Base-by-base conservation (phyloP, 2,329 filamentous ascomycete genomes). In the Zasmidium citrigriseum region DNA sequence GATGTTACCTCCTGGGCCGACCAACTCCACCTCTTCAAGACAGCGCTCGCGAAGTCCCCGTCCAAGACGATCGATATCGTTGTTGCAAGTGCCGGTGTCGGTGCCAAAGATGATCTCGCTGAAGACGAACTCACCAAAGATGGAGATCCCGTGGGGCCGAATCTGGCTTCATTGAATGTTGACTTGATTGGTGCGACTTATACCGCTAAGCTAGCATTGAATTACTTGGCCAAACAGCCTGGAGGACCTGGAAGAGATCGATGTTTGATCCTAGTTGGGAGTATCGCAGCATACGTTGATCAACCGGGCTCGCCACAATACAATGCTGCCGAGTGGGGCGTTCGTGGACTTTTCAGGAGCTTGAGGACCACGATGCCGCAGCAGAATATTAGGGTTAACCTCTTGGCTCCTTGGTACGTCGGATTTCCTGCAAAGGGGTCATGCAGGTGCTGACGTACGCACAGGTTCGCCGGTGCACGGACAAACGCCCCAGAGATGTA, bases 211-310 rank as follows among this genome's bases (percentile, higher is more conserved):
- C 60, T 77, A 22, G 79, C 78, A 61, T 59, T 73, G 78, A 67
- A 80, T 75, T 67, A 66, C 55, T 63, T 71, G 18, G 27, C 62
- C 2, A 54, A 60, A 29, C 68, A 69, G 47, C 75, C 76, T 0
- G 73, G 75, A 16, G 69, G 61, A 0, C 64, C 71, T 0, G 71
- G 75, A 0, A 67, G 75, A 5, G 79, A 82, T 57, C 73, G 80
- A 1, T 80, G 79, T 56, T 76, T 83, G 38, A 78, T 83, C 49
- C 76, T 83, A 21, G 81, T 76, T 0, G 77, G 77, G 3, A 80
- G 77, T 55, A 75, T 83, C 66, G 78, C 78, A 0, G 76, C 74
- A 0, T 83, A 75, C 65, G 75, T 80, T 48, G 81, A 82, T 58
- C 75, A 75, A 7, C 76, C 76, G 74, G 76, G 68, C 55, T 69